These are phyloP conservation scores for Cymbopogon flexuosus DNA, from an alignment of 202 grass and related monocot genomes.

Conservation along the genomic window DNA sequence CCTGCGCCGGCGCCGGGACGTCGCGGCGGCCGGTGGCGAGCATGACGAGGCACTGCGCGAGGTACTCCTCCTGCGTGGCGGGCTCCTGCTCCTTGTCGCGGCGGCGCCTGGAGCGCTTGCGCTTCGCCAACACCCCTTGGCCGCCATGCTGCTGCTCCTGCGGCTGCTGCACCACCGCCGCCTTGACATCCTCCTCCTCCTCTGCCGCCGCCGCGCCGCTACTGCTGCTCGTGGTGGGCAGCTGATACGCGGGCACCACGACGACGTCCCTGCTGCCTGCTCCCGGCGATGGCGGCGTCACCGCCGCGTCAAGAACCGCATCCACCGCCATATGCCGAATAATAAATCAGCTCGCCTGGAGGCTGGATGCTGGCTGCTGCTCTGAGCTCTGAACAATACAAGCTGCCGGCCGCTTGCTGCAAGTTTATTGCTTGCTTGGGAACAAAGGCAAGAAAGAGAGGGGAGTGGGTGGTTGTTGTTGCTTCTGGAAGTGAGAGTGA, in stretches of 20 bases:
- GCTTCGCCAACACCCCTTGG: slow-evolving; percentile 33
- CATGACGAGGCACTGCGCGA: slow-evolving; percentile 77
- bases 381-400: no score
- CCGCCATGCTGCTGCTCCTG: background rate
- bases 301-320: slow-evolving; percentile 22
- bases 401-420: no score
- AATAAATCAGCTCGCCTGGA: background rate
- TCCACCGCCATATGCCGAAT: slow-evolving; percentile 28
- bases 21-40: slow-evolving; percentile 45
- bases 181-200: background rate
- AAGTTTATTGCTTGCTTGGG: background rate
- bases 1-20: background rate
- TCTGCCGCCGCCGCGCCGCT: background rate
- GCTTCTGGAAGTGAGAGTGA: background rate
- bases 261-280: background rate
- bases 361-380: no score
- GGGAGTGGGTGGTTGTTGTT: background rate
- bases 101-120: slow-evolving; percentile 48
- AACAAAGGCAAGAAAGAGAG: background rate
- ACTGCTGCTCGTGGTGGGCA: background rate
- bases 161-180: background rate
- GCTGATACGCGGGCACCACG: no score
- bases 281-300: background rate
- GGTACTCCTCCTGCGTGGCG: slow-evolving; percentile 61
- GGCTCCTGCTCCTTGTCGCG: background rate